These are phyloP conservation scores for Colletotrichum lupini DNA, from an alignment of 2,329 filamentous ascomycete genomes.

Conservation along the genomic window DNA sequence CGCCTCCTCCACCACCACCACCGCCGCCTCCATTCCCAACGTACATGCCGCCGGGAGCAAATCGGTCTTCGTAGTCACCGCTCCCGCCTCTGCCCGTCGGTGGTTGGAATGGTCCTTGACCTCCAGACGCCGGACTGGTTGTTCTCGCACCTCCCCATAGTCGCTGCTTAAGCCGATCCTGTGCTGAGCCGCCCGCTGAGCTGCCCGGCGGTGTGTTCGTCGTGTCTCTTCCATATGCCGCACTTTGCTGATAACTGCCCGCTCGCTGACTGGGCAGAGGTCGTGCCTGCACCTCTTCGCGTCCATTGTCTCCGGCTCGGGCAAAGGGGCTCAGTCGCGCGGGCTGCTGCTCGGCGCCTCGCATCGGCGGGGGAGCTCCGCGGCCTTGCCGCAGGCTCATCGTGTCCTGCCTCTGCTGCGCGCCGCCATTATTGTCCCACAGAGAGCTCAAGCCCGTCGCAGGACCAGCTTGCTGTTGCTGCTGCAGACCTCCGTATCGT, in stretches of 20 bases:
- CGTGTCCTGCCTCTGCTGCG: slow-evolving; percentile 47
- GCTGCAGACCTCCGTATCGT: slow-evolving; percentile 61
- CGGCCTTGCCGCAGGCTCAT: slow-evolving; percentile 60
- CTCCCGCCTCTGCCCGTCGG: slow-evolving; percentile 45
- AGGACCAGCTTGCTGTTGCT: slow-evolving; percentile 44
- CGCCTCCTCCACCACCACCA: slow-evolving; percentile 43
- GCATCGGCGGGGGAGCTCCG: slow-evolving; percentile 44
- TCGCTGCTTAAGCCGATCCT: slow-evolving; percentile 84
- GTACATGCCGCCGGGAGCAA: slow-evolving; percentile 57
- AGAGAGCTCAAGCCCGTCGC: slow-evolving; percentile 62
- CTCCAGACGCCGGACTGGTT: slow-evolving; percentile 61
- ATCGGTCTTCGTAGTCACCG: slow-evolving; percentile 57
- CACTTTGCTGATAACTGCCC: slow-evolving; percentile 76
- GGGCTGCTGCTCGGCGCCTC: slow-evolving; percentile 39
- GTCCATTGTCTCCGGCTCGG: slow-evolving; percentile 40
- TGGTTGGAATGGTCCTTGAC: slow-evolving; percentile 59
- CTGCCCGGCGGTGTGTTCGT: slow-evolving; percentile 46
- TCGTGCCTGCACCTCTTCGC: slow-evolving; percentile 58
- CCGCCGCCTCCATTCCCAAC: slow-evolving; percentile 49
- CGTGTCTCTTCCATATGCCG: slow-evolving; percentile 41
- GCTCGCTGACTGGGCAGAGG: slow-evolving; percentile 78
- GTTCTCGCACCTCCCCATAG: slow-evolving; percentile 74
- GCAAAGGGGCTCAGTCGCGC: slow-evolving; percentile 47
- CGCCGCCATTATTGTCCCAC: slow-evolving; percentile 60
- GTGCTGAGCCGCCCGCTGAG: slow-evolving; percentile 68